Base-by-base conservation (phyloP, 1,284 basidiomycete genomes). In the Xerocomus nothofagi region DNA sequence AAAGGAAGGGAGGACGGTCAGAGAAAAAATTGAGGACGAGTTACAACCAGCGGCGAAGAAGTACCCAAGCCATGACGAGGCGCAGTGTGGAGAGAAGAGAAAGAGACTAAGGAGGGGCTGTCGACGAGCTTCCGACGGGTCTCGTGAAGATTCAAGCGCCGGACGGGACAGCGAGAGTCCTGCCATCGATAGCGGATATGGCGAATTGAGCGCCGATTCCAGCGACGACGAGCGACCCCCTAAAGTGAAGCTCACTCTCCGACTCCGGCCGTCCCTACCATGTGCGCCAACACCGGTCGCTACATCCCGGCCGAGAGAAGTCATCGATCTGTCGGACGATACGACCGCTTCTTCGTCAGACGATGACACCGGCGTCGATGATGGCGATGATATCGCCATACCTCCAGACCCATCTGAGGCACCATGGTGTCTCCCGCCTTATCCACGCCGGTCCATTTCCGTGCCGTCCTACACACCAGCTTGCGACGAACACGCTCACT, bases 11-110 rank as follows among this genome's bases (percentile, higher is more conserved):
- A 77, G 68, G 59, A 61, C 61, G 10, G 64, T 64, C 23, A 17
- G 34, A 29, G 59, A 39, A 36, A 48, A 50, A 29, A 27, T 20
- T 34, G 47, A 10, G 14, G 44, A 55, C 6, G 51, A 45, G 12
- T 54, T 55, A 37, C 61, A 62, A 24, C 58, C 55, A 32, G 56
- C 48, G 6, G 55, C 62, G 36, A 73, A 66, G 55, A 73, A 74
- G 56, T 71, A 72, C 29, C 2, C 18, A 56, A 73, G 71, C 58
- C 63, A 63, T 39, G 72, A 72, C 34, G 68, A 69, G 44, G 76
- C 71, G 47, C 72, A 71, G 47, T 80, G 80, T 67, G 84, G 85
- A n/a, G 74, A 82, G 62, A 88, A 88, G 70, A 74, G 86, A 52
- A 88, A 88, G 67, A 75, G 85, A 37, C 69, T 80, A 2, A 66